These are phyloP conservation scores for Carex cristatella DNA, from an alignment of 176 grass and related monocot species.

Conservation along the genomic window DNA sequence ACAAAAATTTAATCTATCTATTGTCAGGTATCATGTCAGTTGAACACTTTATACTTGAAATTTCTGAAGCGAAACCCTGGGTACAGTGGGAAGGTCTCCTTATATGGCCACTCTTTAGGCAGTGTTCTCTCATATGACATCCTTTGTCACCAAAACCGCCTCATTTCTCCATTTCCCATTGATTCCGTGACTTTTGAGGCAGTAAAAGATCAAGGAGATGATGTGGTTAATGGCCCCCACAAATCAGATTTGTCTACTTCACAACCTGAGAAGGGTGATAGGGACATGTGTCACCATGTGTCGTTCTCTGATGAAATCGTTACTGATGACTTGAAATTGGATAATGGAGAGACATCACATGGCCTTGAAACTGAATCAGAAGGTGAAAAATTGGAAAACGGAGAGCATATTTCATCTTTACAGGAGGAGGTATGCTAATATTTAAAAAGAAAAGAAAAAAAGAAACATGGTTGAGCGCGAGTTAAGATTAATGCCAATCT, in stretches of 20 bases:
- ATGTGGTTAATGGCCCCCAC: slow-evolving; percentile 20
- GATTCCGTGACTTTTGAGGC: slow-evolving; percentile 48
- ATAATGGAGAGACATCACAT: not conserved
- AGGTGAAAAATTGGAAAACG: not conserved
- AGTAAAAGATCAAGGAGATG: slow-evolving; percentile 27
- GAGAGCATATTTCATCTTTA: slow-evolving; percentile 37
- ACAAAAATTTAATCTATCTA: not conserved
- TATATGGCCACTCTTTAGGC: slow-evolving; percentile 95
- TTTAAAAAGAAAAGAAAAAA: not conserved
- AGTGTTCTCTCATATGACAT: slow-evolving; percentile 97
- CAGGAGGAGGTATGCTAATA: slow-evolving; percentile 73
- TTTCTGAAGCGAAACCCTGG: slow-evolving; percentile 96
- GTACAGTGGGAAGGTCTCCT: slow-evolving; percentile 89
- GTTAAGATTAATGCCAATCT: not conserved
- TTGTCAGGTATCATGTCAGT: slow-evolving; percentile 76
- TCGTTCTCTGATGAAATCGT: slow-evolving; percentile 12
- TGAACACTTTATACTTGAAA: slow-evolving; percentile 82
- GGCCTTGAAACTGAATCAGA: not conserved
- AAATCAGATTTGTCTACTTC: not conserved
- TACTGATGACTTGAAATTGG: slow-evolving; percentile 8
- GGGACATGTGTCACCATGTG: not conserved
- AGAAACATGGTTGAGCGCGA: not conserved
- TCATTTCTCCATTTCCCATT: slow-evolving; percentile 44
- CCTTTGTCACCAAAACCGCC: slow-evolving; percentile 89
- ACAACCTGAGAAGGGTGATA: not conserved